phyloP scores from a whole-genome alignment of 1,284 basidiomycete genomes.

The Cutaneotrichosporon arboriforme region DNA sequence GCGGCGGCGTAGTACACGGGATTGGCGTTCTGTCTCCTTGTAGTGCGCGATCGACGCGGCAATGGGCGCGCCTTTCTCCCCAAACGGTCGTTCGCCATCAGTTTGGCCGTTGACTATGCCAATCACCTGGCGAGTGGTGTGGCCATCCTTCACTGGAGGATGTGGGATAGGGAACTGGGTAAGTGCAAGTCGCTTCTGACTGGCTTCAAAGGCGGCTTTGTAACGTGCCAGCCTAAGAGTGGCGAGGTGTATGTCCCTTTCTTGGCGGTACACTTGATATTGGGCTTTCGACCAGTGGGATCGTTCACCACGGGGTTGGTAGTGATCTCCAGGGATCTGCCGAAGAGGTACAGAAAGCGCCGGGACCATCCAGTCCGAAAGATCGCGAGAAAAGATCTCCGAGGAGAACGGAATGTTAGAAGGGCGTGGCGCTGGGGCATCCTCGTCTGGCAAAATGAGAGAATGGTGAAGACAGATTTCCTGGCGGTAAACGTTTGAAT shows the following conservation, averaged over 20 bases:
- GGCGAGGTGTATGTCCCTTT: constrained; percentile 7
- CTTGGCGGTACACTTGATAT: constrained; percentile 23
- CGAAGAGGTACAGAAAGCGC: not conserved
- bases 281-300: constrained; percentile 21
- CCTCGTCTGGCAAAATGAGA: not conserved
- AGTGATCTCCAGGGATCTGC: constrained; percentile 4
- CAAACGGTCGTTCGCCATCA: not conserved
- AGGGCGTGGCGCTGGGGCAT: not conserved
- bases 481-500: not conserved
- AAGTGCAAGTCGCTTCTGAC: not conserved
- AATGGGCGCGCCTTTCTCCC: not conserved
- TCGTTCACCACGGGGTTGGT: constrained; percentile 18
- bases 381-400: not conserved
- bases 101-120: not conserved
- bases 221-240: constrained; percentile 1
- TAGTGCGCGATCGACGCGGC: not conserved
- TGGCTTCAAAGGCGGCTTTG: not conserved
- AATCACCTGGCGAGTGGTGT: constrained; percentile 2
- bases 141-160: constrained; percentile 2
- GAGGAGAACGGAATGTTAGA: not conserved
- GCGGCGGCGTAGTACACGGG: not conserved
- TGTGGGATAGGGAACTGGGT: not conserved
- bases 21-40: not conserved
- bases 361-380: not conserved
- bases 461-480: constrained; percentile 2